Conservation (phyloP, 305 asterid genomes). For the Fraxinus ornus region DNA sequence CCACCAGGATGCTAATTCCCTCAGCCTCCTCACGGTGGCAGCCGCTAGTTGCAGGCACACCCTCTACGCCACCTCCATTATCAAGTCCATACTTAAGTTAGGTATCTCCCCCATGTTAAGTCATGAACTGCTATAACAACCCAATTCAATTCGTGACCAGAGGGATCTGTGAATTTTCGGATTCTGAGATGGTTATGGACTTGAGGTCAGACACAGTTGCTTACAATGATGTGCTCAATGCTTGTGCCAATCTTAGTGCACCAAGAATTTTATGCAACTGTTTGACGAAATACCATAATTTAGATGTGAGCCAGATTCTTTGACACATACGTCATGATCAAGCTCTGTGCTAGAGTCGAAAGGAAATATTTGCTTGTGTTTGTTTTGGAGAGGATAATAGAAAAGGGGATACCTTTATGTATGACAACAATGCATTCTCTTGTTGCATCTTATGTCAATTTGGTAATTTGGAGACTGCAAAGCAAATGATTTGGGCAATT, state of each 20-base stretch:
- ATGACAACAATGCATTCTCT: conserved; percentile 80
- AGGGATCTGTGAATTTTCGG: conserved; percentile 47
- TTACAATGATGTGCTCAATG: no score
- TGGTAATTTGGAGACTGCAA: conserved; percentile 74
- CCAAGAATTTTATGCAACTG: no score
- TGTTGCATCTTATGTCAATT: conserved; percentile 92
- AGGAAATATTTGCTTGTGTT: conserved; percentile 79
- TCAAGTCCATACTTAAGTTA: conserved; percentile 81
- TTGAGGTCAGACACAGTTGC: conserved; percentile 74
- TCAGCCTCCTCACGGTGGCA: conserved; percentile 80
- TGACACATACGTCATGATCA: conserved; percentile 81
- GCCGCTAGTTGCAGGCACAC: conserved; percentile 82
- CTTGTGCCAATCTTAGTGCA: no score
- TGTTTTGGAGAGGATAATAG: conserved; percentile 77
- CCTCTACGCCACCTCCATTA: conserved; percentile 71
- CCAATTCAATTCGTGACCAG: conserved; percentile 55
- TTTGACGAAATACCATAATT: no score
- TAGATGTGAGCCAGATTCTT: conserved; percentile 70
- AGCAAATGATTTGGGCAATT: conserved; percentile 71
- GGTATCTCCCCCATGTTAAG: conserved; percentile 78
- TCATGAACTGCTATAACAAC: conserved; percentile 92
- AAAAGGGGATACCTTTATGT: conserved; percentile 50
- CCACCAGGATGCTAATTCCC: conserved; percentile 89
- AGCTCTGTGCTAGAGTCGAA: conserved; percentile 68
- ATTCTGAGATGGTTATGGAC: conserved; percentile 49